phyloP scores from a whole-genome alignment of 2,329 filamentous ascomycete genomes.

The Fusarium oligoseptatum region DNA sequence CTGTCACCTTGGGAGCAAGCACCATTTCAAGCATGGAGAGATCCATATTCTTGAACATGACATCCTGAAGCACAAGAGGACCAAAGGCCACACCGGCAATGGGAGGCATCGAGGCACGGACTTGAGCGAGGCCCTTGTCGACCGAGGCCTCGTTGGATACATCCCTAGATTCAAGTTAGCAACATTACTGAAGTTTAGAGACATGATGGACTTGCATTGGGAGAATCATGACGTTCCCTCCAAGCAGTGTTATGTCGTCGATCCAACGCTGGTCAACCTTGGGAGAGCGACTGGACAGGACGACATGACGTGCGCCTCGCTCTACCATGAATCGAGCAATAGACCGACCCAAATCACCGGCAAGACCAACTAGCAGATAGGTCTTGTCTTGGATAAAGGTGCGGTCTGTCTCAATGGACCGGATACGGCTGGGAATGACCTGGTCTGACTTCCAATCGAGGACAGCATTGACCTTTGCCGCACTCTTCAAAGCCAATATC shows the following conservation, averaged over 20 bases:
- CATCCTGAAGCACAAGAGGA: neutral
- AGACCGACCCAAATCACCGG: neutral
- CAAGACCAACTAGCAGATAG: neutral
- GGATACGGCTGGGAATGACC: neutral
- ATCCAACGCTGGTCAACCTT: neutral
- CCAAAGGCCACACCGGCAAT: neutral
- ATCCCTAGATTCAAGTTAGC: neutral
- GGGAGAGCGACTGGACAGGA: neutral
- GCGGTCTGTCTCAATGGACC: neutral
- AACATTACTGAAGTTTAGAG: neutral
- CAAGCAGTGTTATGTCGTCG: neutral
- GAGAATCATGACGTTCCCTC: neutral
- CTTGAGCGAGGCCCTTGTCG: neutral
- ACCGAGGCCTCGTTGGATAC: neutral
- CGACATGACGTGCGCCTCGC: neutral
- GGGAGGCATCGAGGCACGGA: neutral
- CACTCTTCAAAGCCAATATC: neutral
- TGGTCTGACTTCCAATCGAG: neutral
- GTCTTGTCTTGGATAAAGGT: neutral
- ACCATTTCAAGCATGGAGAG: neutral
- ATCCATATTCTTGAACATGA: neutral
- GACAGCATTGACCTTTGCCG: neutral
- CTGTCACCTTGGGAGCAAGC: neutral
- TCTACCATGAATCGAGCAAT: neutral
- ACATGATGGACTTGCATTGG: neutral